These are phyloP conservation scores for Polychaeton citri DNA, from an alignment of 2,329 filamentous ascomycete species.

Conservation along the genomic window DNA sequence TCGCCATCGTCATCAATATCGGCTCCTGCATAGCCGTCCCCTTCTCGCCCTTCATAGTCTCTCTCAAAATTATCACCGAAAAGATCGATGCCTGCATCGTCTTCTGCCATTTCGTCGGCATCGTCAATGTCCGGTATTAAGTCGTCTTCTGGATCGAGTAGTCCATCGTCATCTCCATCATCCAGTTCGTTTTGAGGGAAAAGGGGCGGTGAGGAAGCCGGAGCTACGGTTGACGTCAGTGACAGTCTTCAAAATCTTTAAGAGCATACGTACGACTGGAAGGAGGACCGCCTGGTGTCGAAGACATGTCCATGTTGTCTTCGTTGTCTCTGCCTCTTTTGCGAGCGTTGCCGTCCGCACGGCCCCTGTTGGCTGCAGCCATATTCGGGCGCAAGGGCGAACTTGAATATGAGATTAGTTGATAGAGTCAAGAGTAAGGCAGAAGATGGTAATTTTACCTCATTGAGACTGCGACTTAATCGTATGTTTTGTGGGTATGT, in stretches of 20 bases:
- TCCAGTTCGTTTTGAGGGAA: conserved; percentile 46
- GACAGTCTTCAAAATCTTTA: not conserved
- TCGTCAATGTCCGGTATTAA: conserved; percentile 52
- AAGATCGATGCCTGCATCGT: conserved; percentile 56
- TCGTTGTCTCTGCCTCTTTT: conserved; percentile 55
- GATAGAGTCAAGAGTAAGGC: not conserved
- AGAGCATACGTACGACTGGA: conserved; percentile 46
- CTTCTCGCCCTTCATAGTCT: conserved; percentile 42
- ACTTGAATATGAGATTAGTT: not conserved
- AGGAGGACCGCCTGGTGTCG: conserved; percentile 37
- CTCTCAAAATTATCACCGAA: conserved; percentile 58
- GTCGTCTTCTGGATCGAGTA: conserved; percentile 57
- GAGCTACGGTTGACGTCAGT: conserved; percentile 24
- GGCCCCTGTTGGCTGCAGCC: conserved; percentile 70
- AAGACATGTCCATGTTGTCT: conserved; percentile 44
- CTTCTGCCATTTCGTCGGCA: conserved; percentile 54
- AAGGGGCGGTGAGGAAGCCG: conserved; percentile 48
- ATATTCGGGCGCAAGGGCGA: too few species aligned
- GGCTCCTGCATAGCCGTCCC: conserved; percentile 51
- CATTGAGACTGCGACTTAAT: not conserved
- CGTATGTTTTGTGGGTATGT: not conserved
- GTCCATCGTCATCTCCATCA: conserved; percentile 52
- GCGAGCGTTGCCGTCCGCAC: conserved; percentile 37
- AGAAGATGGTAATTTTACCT: not conserved
- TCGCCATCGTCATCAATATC: conserved; percentile 69